Percentiles rank a stretch among this genome's conserved stretches.
Conservation (phyloP, 805 yeast species). For the Pichia nanzhaoensis region DNA sequence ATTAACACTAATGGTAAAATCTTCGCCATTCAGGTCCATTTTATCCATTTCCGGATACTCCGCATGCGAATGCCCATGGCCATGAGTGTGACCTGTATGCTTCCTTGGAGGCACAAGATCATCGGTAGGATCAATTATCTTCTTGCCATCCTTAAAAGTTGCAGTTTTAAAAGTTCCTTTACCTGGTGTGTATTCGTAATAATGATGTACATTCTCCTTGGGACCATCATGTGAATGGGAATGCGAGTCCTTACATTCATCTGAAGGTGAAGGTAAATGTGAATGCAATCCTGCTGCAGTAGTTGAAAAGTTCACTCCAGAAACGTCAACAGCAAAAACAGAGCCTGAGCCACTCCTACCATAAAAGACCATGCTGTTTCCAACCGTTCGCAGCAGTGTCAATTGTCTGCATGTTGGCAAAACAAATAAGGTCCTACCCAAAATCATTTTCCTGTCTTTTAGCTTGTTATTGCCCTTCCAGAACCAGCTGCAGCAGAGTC, state of each 20-base stretch:
- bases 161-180: conserved; percentile 9
- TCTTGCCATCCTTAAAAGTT: conserved; percentile 10
- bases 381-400: too few relatives aligned
- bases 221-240: conserved; percentile 11
- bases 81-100: conserved; percentile 16
- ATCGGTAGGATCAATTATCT: neutral
- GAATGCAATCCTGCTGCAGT: neutral
- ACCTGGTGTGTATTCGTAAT: conserved; percentile 10
- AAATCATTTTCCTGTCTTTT: too few relatives aligned
- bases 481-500: too few relatives aligned
- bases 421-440: too few relatives aligned
- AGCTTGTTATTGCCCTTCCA: too few relatives aligned
- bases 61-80: conserved; percentile 28
- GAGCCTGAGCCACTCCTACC: too few relatives aligned
- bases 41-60: conserved; percentile 24
- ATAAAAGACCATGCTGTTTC: too few relatives aligned
- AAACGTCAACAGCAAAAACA: too few relatives aligned
- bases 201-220: conserved; percentile 21
- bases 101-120: conserved; percentile 5
- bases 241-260: conserved; percentile 2
- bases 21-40: conserved; percentile 26
- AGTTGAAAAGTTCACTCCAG: too few relatives aligned
- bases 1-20: conserved; percentile 21
- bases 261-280: conserved; percentile 5
- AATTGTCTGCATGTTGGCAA: too few relatives aligned